A percentile compares a stretch with the other conserved stretches of the same genome.
Conservation (phyloP, 2,329 filamentous ascomycete genomes). For the Microsporum canis region DNA sequence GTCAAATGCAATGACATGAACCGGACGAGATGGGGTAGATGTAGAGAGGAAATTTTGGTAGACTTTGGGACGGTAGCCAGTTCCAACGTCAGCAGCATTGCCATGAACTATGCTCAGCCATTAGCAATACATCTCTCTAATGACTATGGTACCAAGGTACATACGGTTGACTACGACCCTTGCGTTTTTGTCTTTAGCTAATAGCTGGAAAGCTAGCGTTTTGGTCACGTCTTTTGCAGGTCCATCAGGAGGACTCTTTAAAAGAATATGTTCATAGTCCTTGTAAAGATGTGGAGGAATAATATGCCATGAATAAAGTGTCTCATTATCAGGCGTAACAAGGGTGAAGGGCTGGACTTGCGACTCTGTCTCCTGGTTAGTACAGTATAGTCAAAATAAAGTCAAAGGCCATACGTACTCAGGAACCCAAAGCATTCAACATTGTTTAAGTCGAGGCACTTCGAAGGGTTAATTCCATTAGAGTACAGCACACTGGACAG, state of each 20-base stretch:
- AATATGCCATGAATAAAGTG: constrained; percentile 82
- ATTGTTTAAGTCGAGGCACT: constrained; percentile 60
- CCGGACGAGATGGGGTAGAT: constrained; percentile 47
- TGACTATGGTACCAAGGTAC: constrained; percentile 1
- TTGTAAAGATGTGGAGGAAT: constrained; percentile 67
- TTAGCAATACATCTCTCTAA: neutral
- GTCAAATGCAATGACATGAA: constrained; percentile 79
- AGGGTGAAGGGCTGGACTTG: constrained; percentile 82
- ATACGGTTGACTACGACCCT: constrained; percentile 46
- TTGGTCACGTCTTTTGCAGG: constrained; percentile 35
- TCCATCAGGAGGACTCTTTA: constrained; percentile 45
- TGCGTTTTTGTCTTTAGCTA: constrained; percentile 41
- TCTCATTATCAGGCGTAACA: constrained; percentile 61
- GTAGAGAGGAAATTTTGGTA: constrained; percentile 67
- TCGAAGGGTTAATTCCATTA: constrained; percentile 62
- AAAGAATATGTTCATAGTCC: constrained; percentile 54
- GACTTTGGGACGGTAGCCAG: constrained; percentile 61
- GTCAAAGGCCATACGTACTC: constrained; percentile 42
- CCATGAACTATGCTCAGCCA: constrained; percentile 30
- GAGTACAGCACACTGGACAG: constrained; percentile 56
- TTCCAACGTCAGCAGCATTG: constrained; percentile 79
- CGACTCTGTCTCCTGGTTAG: constrained; percentile 46
- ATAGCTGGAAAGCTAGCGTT: constrained; percentile 40
- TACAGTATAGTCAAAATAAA: constrained; percentile 7
- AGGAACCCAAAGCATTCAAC: constrained; percentile 80